Evolutionary conservation across 2,329 filamentous ascomycete genomes (phyloP), one percentile per base, ranked within the genome.

Genomic region (Aspergillus sp.): DNA sequence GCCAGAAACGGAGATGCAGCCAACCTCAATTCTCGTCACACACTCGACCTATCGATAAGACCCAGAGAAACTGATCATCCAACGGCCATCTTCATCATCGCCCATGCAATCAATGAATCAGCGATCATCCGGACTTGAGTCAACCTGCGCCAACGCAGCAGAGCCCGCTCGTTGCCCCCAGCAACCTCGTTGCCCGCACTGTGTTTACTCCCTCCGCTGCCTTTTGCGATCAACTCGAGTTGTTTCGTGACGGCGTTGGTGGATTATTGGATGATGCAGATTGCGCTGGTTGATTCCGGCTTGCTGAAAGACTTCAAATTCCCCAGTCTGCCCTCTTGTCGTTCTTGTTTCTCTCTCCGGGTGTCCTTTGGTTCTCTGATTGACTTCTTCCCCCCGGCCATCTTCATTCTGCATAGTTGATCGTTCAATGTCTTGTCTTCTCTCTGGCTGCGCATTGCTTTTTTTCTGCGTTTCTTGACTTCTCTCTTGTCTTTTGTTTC

Each of bases 121-220:
- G 19, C 19, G 37, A 31, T 35, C 31, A 12, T 39, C n/a, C 12
- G 7, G n/a, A 32, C 7, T 30, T 39, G 33, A 37, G 40, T 40
- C 39, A 33, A 30, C 31, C 42, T 39, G 41, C 44, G 46, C 46
- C 47, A 52, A 52, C 45, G 57, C 58, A 56, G 50, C 51, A 45
- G 48, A 42, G 46, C 44, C 46, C 45, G 33, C 28, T 35, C 40
- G 61, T 64, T 64, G 60, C 61, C 61, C 59, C 50, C 49, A 48
- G 57, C 61, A 64, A 64, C 61, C 43, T 42, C 46, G 36, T 47
- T 50, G 43, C 46, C 52, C 51, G 53, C 53, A 58, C 50, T 45
- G 49, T 65, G 61, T 65, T 65, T 65, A 64, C 57, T 51, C 44
- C 19, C 19, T 19, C 19, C 4, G 19, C 19, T 19, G 19, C 19